These are phyloP conservation scores for Candida sithepensis DNA, from an alignment of 805 yeast genomes.

Conservation along the genomic window DNA sequence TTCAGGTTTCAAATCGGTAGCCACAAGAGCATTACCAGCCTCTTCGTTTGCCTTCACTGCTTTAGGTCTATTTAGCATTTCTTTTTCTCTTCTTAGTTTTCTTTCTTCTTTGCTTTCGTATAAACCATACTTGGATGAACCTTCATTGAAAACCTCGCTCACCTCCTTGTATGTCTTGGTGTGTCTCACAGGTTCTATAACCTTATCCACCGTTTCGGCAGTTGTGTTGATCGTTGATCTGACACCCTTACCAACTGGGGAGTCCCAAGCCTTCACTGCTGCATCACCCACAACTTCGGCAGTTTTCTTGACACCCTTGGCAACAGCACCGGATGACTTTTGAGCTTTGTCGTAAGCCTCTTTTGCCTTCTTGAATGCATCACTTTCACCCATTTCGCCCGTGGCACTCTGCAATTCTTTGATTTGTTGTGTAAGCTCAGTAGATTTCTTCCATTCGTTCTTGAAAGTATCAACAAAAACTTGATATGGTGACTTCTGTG, in stretches of 20 bases:
- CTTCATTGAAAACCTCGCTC: constrained; percentile 85
- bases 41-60: constrained; percentile 74
- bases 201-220: constrained; percentile 81
- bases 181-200: constrained; percentile 88
- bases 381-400: constrained; percentile 89
- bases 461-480: constrained; percentile 92
- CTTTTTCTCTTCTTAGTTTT: constrained; percentile 62
- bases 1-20: constrained; percentile 76
- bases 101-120: constrained; percentile 83
- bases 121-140: constrained; percentile 90
- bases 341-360: constrained; percentile 90
- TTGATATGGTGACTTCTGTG: constrained; percentile 74
- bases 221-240: constrained; percentile 77
- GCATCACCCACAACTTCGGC: constrained; percentile 92
- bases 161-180: constrained; percentile 89
- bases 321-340: constrained; percentile 55
- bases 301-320: constrained; percentile 75
- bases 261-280: constrained; percentile 93
- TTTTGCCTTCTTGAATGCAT: constrained; percentile 87
- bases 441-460: constrained; percentile 84
- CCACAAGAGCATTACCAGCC: constrained; percentile 78
- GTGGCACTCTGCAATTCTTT: constrained; percentile 95
- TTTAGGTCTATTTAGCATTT: constrained; percentile 51
- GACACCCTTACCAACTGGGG: constrained; percentile 87
- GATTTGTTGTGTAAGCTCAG: constrained; percentile 86